Evolutionary conservation across 139 green algal species (phyloP).

Genomic region (Gonium pectorale): DNA sequence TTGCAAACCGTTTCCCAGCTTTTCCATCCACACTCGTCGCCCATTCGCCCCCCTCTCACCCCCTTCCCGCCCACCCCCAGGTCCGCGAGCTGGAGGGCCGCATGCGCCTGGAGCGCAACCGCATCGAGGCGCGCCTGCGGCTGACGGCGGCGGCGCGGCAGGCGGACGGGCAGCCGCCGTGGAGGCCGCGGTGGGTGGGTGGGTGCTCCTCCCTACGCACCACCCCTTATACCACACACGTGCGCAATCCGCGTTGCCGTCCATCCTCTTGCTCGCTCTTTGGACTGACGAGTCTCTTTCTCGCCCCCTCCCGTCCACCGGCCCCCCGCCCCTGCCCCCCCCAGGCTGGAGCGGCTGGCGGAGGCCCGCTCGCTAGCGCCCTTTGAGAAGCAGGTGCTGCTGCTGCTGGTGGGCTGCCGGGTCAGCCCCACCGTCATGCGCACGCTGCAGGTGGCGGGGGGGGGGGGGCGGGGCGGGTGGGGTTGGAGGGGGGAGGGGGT

Average conservation of each 20-base stretch:
- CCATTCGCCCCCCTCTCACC: no score
- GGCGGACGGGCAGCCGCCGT: slow-evolving; percentile 28
- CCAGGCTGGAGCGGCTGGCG: slow-evolving; percentile 24
- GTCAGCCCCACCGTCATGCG: slow-evolving; percentile 17
- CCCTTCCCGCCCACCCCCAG: neutral
- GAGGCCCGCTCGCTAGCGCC: slow-evolving; percentile 25
- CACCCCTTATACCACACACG: no score
- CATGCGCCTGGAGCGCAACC: slow-evolving; percentile 13
- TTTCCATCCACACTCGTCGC: no score
- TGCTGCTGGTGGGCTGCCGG: slow-evolving; percentile 33
- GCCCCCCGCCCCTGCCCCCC: neutral
- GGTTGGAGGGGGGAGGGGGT: neutral
- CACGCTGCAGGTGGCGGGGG: slow-evolving; percentile 21
- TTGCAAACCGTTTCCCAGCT: no score
- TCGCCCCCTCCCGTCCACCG: neutral
- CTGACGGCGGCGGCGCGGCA: slow-evolving; percentile 30
- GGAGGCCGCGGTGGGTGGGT: slow-evolving; percentile 10
- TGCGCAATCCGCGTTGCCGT: no score
- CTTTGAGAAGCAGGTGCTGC: slow-evolving; percentile 39
- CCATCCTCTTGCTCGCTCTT: no score
- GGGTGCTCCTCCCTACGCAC: no score
- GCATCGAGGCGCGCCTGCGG: slow-evolving; percentile 30
- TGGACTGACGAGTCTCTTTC: no score
- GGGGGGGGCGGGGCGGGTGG: no score
- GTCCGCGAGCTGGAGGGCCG: slow-evolving; percentile 34